Base-by-base conservation (phyloP, 2,329 filamentous ascomycete genomes). In the Venturiaceae sp. region DNA sequence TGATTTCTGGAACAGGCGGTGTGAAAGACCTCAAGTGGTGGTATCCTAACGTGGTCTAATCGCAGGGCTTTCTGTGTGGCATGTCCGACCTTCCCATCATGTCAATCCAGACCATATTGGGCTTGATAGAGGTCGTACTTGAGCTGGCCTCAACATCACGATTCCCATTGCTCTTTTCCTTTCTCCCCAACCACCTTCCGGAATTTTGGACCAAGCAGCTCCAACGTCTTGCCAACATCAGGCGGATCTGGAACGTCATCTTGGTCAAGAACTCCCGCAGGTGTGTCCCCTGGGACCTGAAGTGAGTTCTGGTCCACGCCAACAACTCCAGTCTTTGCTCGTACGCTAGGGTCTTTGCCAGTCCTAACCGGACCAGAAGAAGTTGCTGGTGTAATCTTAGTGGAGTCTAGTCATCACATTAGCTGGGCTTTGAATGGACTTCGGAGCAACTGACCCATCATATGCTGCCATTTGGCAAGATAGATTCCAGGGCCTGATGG, bases 401-500 rank as follows among this genome's bases (percentile, higher is more conserved):
- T 88, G n/a, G 78, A 74, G 66, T 91, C 85, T 3, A 92, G 75
- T 6, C 91, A 74, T 0, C 8, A 26, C 21, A 6, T 50, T 30
- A 50, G 44, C 26, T 16, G n/a, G 28, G 44, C 7, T 16, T 30
- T 16, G 19, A 50, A 14, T 13, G 11, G 13, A 6, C 14, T 5
- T 7, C 4, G 9, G 3, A 16, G 26, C 13, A 16, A 50, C 44
- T 30, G 16, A 30, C 44, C 44, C 44, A 50, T 50, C 44, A 50
- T 32, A 16, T 80, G 75, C 67, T 90, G 85, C 88, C 88, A 92
- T 54, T 83, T 80, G 1, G 82, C 78, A 26, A 91, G 79, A 66
- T 87, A 92, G 52, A 87, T 81, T 1, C 88, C 88, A 0, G 88
- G 87, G 0, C 87, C 87, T 74, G 75, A 3, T 69, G 66, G 37